A percentile compares a stretch with the other conserved stretches of the same genome.
Conservation (phyloP, 495 filamentous ascomycete genomes). For the Daldinia grandis region DNA sequence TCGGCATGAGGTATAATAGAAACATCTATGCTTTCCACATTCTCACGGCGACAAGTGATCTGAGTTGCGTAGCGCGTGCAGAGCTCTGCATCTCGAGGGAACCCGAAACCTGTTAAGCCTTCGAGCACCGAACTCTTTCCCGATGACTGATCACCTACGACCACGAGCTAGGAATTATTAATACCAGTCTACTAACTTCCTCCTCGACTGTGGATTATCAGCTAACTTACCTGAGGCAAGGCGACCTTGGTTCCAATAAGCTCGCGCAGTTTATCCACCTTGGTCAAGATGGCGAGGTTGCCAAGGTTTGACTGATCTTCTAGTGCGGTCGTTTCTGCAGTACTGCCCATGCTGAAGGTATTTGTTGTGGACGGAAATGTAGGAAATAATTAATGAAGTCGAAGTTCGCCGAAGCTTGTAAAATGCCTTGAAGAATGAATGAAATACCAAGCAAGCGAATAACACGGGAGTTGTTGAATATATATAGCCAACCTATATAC, state of each 20-base stretch:
- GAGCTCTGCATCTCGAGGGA: conserved; percentile 60
- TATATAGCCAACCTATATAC: not conserved
- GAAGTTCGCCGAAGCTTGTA: not conserved
- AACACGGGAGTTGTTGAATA: not conserved
- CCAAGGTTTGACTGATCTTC: conserved; percentile 18
- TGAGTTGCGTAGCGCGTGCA: conserved; percentile 69
- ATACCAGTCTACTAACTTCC: not conserved
- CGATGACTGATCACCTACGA: conserved; percentile 61
- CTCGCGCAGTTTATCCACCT: conserved; percentile 53
- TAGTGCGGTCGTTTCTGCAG: not conserved
- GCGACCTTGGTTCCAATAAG: conserved; percentile 50
- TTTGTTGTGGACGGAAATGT: conserved; percentile 2
- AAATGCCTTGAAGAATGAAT: not conserved
- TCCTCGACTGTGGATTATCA: not conserved
- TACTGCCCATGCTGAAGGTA: conserved; percentile 26
- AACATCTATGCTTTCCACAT: conserved; percentile 45
- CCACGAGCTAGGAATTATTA: conserved; percentile 50
- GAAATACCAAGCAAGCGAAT: not conserved
- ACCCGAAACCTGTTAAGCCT: conserved; percentile 60
- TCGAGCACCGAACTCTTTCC: conserved; percentile 65
- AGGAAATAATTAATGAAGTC: not conserved
- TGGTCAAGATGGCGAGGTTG: conserved; percentile 42
- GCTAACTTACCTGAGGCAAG: conserved; percentile 47
- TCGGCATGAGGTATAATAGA: conserved; percentile 56
- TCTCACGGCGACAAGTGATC: conserved; percentile 61